These are phyloP conservation scores for Neoboletus brunneissimus DNA, from an alignment of 768 basidiomycete genomes.

Conservation along the genomic window DNA sequence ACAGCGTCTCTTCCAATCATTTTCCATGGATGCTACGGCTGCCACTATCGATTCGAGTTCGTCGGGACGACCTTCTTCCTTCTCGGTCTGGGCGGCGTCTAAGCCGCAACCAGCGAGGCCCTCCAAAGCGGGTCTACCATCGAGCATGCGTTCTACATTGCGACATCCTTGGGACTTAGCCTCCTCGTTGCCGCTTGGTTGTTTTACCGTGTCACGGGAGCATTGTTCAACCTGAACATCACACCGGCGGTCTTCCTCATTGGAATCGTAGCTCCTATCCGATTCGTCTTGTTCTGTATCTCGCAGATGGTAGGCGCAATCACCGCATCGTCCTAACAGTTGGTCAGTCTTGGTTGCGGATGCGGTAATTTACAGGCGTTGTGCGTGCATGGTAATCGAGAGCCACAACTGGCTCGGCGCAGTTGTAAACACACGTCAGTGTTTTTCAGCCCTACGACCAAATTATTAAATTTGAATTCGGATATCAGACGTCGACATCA, in stretches of 20 bases:
- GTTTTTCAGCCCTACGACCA: no score
- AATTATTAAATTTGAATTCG: no score
- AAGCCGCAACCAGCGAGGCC: slow-evolving; percentile 47
- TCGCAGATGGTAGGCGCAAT: slow-evolving; percentile 64
- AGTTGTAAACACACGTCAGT: no score
- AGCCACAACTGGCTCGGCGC: no score
- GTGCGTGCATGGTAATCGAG: no score
- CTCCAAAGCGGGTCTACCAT: slow-evolving; percentile 32
- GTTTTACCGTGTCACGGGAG: slow-evolving; percentile 63
- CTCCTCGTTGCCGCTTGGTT: slow-evolving; percentile 65
- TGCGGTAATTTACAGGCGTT: no score
- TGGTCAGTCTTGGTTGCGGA: no score
- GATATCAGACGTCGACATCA: no score
- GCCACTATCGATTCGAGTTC: slow-evolving; percentile 57
- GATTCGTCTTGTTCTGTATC: slow-evolving; percentile 56
- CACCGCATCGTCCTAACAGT: slow-evolving; percentile 52
- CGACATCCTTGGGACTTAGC: slow-evolving; percentile 58
- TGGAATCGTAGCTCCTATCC: slow-evolving; percentile 51
- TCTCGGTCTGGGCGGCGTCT: slow-evolving; percentile 63
- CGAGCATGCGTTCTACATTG: slow-evolving; percentile 52
- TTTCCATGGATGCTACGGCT: slow-evolving; percentile 44
- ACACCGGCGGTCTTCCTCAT: slow-evolving; percentile 57
- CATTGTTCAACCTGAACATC: slow-evolving; percentile 65
- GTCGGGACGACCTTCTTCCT: slow-evolving; percentile 62
- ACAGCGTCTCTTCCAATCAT: slow-evolving; percentile 23